Evolutionary conservation across 306 rosid species (phyloP).

Genomic region (Canavalia gladiata): DNA sequence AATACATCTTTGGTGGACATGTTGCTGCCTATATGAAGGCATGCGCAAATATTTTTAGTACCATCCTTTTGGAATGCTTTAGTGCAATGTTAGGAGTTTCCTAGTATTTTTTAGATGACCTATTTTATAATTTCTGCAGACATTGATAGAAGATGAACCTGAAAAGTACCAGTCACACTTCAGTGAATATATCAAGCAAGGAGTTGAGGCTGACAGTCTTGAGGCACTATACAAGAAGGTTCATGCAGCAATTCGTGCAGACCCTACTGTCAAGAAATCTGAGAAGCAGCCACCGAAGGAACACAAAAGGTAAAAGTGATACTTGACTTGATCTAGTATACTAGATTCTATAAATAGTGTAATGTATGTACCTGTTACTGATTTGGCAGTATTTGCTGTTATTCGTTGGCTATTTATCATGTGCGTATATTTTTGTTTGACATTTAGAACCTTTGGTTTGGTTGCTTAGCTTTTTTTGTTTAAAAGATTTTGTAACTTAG

Average conservation of each 20-base stretch:
- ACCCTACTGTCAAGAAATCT: constrained; percentile 61
- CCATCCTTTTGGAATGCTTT: neutral
- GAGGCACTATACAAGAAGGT: constrained; percentile 81
- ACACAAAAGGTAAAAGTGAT: constrained; percentile 68
- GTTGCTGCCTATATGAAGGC: constrained; percentile 80
- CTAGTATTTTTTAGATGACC: neutral
- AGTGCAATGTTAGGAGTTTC: neutral
- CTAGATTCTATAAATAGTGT: neutral
- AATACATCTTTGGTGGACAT: constrained; percentile 81
- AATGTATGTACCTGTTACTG: neutral
- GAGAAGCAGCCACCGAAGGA: constrained; percentile 68
- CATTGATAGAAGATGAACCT: constrained; percentile 79
- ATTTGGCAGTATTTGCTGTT: neutral
- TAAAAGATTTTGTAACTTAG: neutral
- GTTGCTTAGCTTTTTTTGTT: too few relatives aligned
- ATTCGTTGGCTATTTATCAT: too few relatives aligned
- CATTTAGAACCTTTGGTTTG: too few relatives aligned
- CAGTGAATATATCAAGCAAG: constrained; percentile 74
- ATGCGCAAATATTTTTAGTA: neutral
- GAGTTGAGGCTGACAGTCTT: constrained; percentile 65
- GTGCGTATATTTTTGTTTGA: too few relatives aligned
- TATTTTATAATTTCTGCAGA: constrained; percentile 46
- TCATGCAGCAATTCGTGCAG: constrained; percentile 86
- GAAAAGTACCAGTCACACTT: constrained; percentile 86
- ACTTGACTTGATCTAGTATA: neutral